phyloP scores from a whole-genome alignment of 768 basidiomycete species.

The Boletus rufocinnamomeus region DNA sequence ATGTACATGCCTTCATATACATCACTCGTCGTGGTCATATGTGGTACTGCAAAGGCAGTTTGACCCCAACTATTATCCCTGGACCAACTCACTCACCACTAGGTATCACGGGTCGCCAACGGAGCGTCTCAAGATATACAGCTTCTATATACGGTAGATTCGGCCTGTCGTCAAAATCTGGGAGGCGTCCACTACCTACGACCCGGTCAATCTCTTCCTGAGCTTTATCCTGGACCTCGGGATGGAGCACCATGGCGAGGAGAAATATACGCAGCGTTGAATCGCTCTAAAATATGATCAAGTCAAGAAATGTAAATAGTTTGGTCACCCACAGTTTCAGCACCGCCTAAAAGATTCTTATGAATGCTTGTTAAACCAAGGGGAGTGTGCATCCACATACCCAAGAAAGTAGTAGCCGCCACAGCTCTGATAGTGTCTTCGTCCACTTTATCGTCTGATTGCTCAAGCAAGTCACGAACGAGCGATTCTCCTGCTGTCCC shows the following conservation, averaged over 20 bases:
- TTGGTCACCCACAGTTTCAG: conserved; percentile 27
- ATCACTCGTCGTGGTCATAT: conserved; percentile 25
- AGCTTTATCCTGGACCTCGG: conserved; percentile 34
- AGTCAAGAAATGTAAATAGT: neutral
- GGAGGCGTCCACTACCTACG: conserved; percentile 33
- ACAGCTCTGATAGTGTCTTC: conserved; percentile 26
- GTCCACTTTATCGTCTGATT: neutral
- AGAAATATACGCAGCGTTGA: conserved; percentile 25
- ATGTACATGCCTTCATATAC: conserved; percentile 35
- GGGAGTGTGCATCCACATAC: conserved; percentile 6
- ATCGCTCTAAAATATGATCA: conserved; percentile 15
- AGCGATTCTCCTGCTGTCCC: conserved; percentile 26
- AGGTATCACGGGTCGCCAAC: conserved; percentile 36
- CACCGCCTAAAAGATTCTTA: conserved; percentile 20
- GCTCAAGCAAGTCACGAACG: conserved; percentile 20
- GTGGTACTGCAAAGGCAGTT: conserved; percentile 21
- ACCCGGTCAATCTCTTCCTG: conserved; percentile 35
- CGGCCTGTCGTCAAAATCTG: conserved; percentile 29
- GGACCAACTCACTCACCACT: conserved; percentile 22
- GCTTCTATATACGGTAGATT: conserved; percentile 36
- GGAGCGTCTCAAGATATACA: conserved; percentile 32
- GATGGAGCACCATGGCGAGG: conserved; percentile 37
- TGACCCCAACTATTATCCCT: neutral
- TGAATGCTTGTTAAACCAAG: neutral
- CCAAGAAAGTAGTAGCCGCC: conserved; percentile 24